A percentile compares a stretch with the other conserved stretches of the same genome.
Conservation (phyloP, 345 rosid genomes). For the Brassica carinata region DNA sequence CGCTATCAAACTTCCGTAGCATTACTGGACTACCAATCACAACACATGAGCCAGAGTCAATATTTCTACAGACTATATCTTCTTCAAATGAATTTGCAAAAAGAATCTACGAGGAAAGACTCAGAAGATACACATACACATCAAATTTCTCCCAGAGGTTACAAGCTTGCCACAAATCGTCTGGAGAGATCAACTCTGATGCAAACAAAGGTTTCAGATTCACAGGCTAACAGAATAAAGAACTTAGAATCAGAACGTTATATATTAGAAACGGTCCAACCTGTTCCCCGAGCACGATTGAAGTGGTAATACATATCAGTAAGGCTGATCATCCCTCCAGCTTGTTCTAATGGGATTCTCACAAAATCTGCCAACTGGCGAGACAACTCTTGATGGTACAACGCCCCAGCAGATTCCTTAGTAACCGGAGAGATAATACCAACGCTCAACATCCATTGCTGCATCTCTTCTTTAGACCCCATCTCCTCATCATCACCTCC, state of each 20-base stretch:
- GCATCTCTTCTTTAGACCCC: conserved; percentile 96
- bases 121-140: conserved; percentile 53
- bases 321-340: conserved; percentile 96
- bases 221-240: conserved; percentile 5
- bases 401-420: conserved; percentile 91
- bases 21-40: conserved; percentile 77
- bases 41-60: conserved; percentile 31
- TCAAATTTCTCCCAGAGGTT: conserved; percentile 94
- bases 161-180: conserved; percentile 91
- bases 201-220: conserved; percentile 10
- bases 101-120: background rate
- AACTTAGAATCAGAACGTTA: background rate
- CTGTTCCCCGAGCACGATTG: conserved; percentile 98
- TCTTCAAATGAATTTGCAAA: background rate
- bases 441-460: conserved; percentile 92
- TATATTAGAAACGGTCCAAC: conserved; percentile 39
- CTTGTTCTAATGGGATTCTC: conserved; percentile 76
- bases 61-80: conserved; percentile 2
- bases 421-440: conserved; percentile 98
- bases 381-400: conserved; percentile 87
- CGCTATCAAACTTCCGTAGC: conserved; percentile 98
- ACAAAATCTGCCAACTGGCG: conserved; percentile 99
- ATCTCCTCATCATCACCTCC: conserved; percentile 71
- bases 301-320: conserved; percentile 90
- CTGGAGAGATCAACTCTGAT: conserved; percentile 91